phyloP scores from a whole-genome alignment of 208 protist species.

The Trichomonas vaginalis region DNA sequence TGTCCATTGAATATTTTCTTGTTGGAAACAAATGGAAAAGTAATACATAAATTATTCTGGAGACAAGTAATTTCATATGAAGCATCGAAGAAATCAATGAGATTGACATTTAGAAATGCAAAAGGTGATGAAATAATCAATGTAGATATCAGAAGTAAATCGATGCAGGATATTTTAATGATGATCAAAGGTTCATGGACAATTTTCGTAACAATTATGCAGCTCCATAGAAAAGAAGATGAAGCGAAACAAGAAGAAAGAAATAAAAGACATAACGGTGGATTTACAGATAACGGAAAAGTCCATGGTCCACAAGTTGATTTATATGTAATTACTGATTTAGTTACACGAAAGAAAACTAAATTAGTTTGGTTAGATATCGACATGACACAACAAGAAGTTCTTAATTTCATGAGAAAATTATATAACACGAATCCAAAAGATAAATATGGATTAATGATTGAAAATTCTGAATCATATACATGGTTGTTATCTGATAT shows the following conservation, averaged over 20 bases:
- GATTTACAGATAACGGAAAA: not conserved
- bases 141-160: not conserved
- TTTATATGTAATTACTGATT: not conserved
- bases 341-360: not conserved
- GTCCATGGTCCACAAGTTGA: not conserved
- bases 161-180: not conserved
- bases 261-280: not conserved
- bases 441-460: not conserved
- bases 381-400: not conserved
- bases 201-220: not conserved
- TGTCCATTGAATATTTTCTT: not conserved
- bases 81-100: not conserved
- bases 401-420: not conserved
- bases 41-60: not conserved
- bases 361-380: not conserved
- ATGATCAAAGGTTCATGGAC: not conserved
- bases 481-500: not conserved
- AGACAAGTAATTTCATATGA: not conserved
- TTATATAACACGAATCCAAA: not conserved
- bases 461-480: not conserved
- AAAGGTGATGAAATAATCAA: not conserved
- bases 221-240: not conserved
- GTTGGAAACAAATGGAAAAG: not conserved
- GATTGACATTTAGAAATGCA: not conserved
- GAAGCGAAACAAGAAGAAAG: not conserved